Evolutionary conservation across 148 eudicot genomes (phyloP).

Genomic region (Spergularia bocconei): DNA sequence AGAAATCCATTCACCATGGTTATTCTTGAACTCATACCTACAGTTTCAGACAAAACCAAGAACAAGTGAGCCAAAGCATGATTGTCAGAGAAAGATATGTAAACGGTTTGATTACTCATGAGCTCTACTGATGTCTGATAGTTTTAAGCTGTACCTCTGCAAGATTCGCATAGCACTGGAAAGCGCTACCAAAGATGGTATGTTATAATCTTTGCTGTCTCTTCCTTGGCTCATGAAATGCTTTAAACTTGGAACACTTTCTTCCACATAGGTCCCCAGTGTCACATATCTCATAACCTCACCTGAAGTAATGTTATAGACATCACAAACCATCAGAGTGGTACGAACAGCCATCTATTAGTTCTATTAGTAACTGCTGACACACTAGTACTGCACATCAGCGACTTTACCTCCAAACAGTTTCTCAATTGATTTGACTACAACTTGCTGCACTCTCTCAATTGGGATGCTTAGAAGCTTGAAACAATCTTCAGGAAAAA

Average conservation of each 20-base stretch:
- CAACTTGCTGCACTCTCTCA: conserved; percentile 43
- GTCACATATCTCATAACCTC: conserved; percentile 32
- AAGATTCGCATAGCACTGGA: conserved; percentile 68
- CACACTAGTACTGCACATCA: neutral
- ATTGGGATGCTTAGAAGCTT: conserved; percentile 61
- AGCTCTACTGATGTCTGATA: neutral
- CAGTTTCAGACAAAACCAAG: conserved; percentile 8
- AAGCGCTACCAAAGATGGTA: conserved; percentile 69
- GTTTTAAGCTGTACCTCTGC: conserved; percentile 55
- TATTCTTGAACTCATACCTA: conserved; percentile 79
- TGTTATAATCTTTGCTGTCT: conserved; percentile 40
- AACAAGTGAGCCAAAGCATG: conserved; percentile 10
- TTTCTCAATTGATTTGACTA: conserved; percentile 54
- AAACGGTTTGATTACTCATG: neutral
- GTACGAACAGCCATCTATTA: too few relatives aligned
- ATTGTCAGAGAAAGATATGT: neutral
- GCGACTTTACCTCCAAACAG: conserved; percentile 53
- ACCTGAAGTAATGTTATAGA: conserved; percentile 36
- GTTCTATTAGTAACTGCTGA: neutral
- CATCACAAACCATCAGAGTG: neutral
- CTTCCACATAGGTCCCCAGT: conserved; percentile 65
- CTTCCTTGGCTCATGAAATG: conserved; percentile 45
- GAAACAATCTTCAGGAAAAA: conserved; percentile 83
- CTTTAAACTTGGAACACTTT: conserved; percentile 66
- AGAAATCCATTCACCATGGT: conserved; percentile 81